phyloP scores from a whole-genome alignment of 2,329 filamentous ascomycete species.

The Akanthomyces dipterigenus region DNA sequence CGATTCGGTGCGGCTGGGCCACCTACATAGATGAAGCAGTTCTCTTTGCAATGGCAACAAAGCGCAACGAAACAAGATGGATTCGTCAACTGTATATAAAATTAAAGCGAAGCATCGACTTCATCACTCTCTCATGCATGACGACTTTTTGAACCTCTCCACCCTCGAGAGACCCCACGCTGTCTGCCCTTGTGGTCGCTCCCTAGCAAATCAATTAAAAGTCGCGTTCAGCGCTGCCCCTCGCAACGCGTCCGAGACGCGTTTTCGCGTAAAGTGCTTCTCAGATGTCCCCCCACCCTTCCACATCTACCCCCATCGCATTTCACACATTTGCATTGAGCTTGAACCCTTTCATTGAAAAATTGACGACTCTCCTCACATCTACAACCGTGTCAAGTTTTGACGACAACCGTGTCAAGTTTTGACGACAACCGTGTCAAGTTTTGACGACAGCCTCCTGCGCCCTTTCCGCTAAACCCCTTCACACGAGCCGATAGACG shows the following conservation, averaged over 20 bases:
- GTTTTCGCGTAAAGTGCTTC: slow-evolving; percentile 12
- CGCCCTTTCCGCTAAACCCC: not conserved
- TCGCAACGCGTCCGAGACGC: slow-evolving; percentile 7
- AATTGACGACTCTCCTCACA: not conserved
- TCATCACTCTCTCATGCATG: not conserved
- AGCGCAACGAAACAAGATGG: not conserved
- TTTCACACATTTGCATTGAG: not conserved
- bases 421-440: too few species aligned
- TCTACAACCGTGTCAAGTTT: too few species aligned
- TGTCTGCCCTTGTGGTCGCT: not conserved
- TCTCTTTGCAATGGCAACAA: not conserved
- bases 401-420: too few species aligned
- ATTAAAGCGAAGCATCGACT: not conserved
- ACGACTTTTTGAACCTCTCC: not conserved
- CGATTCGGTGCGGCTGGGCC: not conserved
- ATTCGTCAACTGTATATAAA: not conserved
- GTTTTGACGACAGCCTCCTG: not conserved
- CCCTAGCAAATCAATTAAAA: slow-evolving; percentile 7
- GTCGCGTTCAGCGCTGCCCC: slow-evolving; percentile 6
- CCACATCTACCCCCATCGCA: not conserved
- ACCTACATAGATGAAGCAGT: not conserved
- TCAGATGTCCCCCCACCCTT: slow-evolving; percentile 5
- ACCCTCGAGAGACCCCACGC: not conserved
- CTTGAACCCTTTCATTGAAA: not conserved
- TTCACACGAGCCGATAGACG: not conserved